phyloP scores from a whole-genome alignment of 2,329 filamentous ascomycete species.

The Trichoderma sp. region DNA sequence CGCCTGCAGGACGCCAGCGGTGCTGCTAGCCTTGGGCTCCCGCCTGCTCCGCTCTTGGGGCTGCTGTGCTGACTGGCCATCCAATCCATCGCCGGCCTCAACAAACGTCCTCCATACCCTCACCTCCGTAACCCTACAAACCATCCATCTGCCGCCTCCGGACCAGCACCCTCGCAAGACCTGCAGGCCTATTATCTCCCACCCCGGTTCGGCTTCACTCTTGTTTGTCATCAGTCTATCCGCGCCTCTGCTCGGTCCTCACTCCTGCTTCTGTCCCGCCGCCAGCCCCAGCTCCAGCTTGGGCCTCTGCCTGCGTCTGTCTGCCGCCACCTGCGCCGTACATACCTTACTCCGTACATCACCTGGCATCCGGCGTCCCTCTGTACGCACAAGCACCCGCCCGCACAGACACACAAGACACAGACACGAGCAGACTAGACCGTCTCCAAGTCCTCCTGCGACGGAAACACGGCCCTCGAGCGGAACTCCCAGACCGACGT shows the following conservation, averaged over 20 bases:
- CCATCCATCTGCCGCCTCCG: background rate
- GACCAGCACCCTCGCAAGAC: constrained; percentile 12
- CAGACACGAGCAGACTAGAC: too few relatives aligned
- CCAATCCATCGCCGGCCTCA: constrained; percentile 25
- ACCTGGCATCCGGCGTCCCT: too few relatives aligned
- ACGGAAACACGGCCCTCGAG: constrained; percentile 1
- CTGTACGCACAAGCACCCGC: too few relatives aligned
- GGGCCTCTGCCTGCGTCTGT: background rate
- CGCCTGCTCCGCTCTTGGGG: background rate
- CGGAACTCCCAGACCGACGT: constrained; percentile 17
- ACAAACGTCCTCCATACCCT: background rate
- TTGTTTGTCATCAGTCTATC: background rate
- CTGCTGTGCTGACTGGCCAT: constrained; percentile 24
- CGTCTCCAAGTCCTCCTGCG: background rate
- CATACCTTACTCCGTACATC: too few relatives aligned
- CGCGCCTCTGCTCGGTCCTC: background rate
- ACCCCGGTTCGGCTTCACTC: background rate
- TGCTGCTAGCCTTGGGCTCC: constrained; percentile 16
- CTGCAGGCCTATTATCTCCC: background rate
- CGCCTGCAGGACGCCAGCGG: background rate
- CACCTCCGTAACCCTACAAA: background rate
- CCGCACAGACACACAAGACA: too few relatives aligned
- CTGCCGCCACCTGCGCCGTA: background rate
- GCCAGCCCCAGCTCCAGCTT: background rate
- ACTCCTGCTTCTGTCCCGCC: background rate